Evolutionary conservation across 1,139 yeast genomes (phyloP).

Genomic region (Debaryomycetaceae sp.): DNA sequence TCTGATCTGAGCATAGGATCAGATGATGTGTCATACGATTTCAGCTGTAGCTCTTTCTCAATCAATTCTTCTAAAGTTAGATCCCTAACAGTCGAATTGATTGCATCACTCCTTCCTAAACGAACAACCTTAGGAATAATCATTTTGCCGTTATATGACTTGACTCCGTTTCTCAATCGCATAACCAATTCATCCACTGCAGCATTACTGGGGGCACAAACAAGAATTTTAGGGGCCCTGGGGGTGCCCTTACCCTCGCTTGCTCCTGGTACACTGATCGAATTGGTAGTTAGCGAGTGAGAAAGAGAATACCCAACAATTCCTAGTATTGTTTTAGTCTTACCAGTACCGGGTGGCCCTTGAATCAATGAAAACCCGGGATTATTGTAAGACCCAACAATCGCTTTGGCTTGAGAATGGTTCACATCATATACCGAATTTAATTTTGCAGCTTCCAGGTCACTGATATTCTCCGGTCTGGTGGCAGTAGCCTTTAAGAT

Average conservation of each 20-base stretch:
- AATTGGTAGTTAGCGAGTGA: conserved; percentile 19
- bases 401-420: conserved; percentile 86
- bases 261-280: conserved; percentile 24
- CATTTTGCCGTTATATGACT: conserved; percentile 51
- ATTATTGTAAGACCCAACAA: conserved; percentile 63
- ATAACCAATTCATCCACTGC: conserved; percentile 97
- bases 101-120: conserved; percentile 86
- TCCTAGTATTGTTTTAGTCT: conserved; percentile 93
- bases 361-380: conserved; percentile 88
- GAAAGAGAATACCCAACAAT: conserved; percentile 74
- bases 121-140: conserved; percentile 77
- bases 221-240: conserved; percentile 47
- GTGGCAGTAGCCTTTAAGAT: conserved; percentile 68
- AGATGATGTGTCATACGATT: conserved; percentile 30
- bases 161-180: conserved; percentile 74
- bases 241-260: conserved; percentile 5
- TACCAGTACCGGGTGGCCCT: conserved; percentile 99
- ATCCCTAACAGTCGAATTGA: conserved; percentile 77
- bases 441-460: conserved; percentile 36
- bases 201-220: conserved; percentile 99
- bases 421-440: conserved; percentile 59
- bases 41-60: conserved; percentile 56
- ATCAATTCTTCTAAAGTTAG: conserved; percentile 85
- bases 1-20: conserved; percentile 51
- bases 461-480: conserved; percentile 30